A percentile compares a stretch with the other conserved stretches of the same genome.
phyloP scores from a whole-genome alignment of 371 early-diverging fungal genomes.

The Rhizopus stolonifer region DNA sequence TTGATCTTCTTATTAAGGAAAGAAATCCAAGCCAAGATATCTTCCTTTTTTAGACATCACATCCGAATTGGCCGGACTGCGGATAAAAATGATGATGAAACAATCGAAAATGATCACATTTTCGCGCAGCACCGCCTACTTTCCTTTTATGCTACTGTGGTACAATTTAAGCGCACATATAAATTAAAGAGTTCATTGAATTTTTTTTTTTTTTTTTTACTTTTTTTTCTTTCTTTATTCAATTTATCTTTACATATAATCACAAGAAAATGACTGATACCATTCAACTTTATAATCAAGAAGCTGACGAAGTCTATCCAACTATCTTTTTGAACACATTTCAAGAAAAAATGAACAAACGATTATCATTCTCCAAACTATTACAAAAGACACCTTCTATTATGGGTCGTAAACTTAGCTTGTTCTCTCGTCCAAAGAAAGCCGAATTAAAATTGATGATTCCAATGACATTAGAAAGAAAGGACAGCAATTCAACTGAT shows the following conservation, averaged over 20 bases:
- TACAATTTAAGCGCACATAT: too few relatives aligned
- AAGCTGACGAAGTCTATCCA: background rate
- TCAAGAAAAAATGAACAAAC: background rate
- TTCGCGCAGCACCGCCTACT: background rate
- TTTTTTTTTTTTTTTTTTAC: background rate
- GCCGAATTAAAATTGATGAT: conserved; percentile 3
- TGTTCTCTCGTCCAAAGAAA: conserved; percentile 3
- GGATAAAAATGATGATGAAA: background rate
- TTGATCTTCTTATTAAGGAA: too few relatives aligned
- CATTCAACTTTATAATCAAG: conserved; percentile 7
- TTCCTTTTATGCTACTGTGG: background rate
- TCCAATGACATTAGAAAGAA: conserved; percentile 1
- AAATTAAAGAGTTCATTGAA: background rate
- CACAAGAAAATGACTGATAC: conserved; percentile 17
- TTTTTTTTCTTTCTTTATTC: conserved; percentile 1
- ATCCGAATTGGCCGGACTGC: too few relatives aligned
- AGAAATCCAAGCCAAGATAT: too few relatives aligned
- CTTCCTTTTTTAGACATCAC: too few relatives aligned
- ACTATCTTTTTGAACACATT: background rate
- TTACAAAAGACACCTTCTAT: conserved; percentile 8
- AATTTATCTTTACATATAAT: conserved; percentile 1
- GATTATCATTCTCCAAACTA: conserved; percentile 10
- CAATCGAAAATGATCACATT: conserved; percentile 1
- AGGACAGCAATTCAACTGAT: background rate
- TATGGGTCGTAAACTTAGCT: conserved; percentile 4